phyloP scores from a whole-genome alignment of 495 filamentous ascomycete genomes.

The Talaromyces nanjingensis region DNA sequence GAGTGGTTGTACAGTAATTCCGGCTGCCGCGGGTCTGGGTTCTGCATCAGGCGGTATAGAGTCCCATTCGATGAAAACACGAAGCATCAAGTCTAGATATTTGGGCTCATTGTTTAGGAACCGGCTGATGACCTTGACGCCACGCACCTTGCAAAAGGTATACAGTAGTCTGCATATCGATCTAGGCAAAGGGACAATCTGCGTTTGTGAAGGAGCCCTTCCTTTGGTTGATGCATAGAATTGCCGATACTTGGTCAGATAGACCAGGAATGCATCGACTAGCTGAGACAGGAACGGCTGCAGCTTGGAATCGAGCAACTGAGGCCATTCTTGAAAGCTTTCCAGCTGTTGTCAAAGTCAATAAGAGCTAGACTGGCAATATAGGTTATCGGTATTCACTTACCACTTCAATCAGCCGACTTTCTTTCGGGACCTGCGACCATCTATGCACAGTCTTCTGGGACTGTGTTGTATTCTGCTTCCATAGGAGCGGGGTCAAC shows the following conservation, averaged over 20 bases:
- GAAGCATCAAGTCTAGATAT: conserved; percentile 70
- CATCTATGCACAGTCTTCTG: conserved; percentile 33
- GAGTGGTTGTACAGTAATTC: conserved; percentile 27
- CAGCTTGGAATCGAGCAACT: conserved; percentile 88
- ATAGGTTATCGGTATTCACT: conserved; percentile 10
- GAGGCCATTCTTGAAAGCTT: conserved; percentile 91
- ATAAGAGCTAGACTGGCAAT: not conserved
- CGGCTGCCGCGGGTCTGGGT: not conserved
- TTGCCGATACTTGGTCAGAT: conserved; percentile 39
- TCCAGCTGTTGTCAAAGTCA: conserved; percentile 53
- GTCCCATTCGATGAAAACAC: conserved; percentile 53
- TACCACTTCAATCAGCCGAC: conserved; percentile 38
- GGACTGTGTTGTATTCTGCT: conserved; percentile 18
- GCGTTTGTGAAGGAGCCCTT: conserved; percentile 17
- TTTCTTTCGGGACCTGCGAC: conserved; percentile 31
- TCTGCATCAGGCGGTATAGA: conserved; percentile 11
- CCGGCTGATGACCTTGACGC: conserved; percentile 81
- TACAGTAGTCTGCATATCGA: conserved; percentile 77
- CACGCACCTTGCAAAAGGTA: conserved; percentile 88
- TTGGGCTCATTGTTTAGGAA: conserved; percentile 86
- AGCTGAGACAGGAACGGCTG: conserved; percentile 64
- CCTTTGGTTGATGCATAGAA: conserved; percentile 27
- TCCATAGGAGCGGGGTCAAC: conserved; percentile 46
- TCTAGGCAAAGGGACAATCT: conserved; percentile 49
- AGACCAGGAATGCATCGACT: conserved; percentile 66